Evolutionary conservation across 2,329 filamentous ascomycete genomes (phyloP), one percentile per base, ranked within the genome.

Genomic region (Ascochyta clinopodiicola): DNA sequence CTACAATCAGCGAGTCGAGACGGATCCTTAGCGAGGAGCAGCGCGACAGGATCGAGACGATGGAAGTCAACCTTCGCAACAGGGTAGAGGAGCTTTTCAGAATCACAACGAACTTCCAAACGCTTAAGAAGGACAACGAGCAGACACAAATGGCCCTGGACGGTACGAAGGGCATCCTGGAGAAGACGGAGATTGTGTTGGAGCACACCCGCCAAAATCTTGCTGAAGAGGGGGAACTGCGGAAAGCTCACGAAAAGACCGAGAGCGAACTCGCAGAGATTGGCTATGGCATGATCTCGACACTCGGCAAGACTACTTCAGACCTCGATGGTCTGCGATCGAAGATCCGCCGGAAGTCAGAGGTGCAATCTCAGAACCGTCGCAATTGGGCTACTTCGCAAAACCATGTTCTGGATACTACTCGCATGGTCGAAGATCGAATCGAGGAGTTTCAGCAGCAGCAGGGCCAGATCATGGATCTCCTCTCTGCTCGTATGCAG

Each of bases 11-110:
- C 75, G 95, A 99, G 75, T 96, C 94, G 2, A 85, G 93, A 47
- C 84, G 92, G 12, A 97, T 98, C 59, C 84, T 98, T 35, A 90
- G 89, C 63, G 94, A 98, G 67, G 95, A 99, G 72, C 94, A 98
- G 69, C 85, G 88, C 7, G 92, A 94, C 64, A 94, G 92, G 74
- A 92, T 99, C 42, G 92, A 96, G 71, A 93, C 91, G 0, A 88
- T 98, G 79, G 95, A 99, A 74, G 85, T 85, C 34, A 96, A 95
- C 68, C 81, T 99, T 50, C 87, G 92, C 21, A 95, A 96, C 78
- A 98, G 97, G 74, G 88, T 96, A 2, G 92, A 98, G 68, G 93
- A 99, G 73, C 82, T 99, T 0, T 93, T 96, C 73, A 86, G 87
- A 10, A 79, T 98, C 34, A 96, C 91, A 0, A 92, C 89, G 37